Conservation (phyloP, 139 green algal species). For the Marvania coccoides region DNA sequence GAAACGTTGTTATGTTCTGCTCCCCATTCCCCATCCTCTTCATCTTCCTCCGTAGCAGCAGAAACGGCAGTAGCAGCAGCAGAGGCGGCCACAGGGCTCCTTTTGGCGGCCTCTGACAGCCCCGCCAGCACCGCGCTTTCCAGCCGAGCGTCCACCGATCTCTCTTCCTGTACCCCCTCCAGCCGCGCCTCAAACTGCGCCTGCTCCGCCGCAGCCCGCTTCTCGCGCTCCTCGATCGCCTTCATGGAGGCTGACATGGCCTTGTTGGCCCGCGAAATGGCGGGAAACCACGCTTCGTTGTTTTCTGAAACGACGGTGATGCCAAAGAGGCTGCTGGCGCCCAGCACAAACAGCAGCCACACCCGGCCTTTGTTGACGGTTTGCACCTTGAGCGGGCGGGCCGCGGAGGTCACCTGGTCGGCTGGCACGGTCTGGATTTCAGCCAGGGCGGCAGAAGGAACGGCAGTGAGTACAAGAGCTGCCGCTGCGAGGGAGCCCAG, state of each 20-base stretch:
- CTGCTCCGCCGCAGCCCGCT: constrained; percentile 13
- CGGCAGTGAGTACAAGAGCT: not conserved
- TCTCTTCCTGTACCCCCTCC: constrained; percentile 7
- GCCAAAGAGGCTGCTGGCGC: constrained; percentile 54
- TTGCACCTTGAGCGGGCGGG: constrained; percentile 54
- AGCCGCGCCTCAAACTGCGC: constrained; percentile 20
- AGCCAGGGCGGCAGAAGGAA: not conserved
- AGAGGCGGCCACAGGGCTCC: not conserved
- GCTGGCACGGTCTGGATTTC: constrained; percentile 48
- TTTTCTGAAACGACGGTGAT: constrained; percentile 63
- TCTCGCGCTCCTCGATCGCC: constrained; percentile 10
- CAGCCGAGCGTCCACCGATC: not conserved
- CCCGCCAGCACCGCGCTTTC: constrained; percentile 16
- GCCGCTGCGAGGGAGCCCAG: not conserved
- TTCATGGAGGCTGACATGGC: constrained; percentile 35
- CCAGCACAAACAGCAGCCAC: constrained; percentile 56
- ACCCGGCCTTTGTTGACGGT: constrained; percentile 58
- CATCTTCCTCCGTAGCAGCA: not conserved
- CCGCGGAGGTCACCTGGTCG: constrained; percentile 30
- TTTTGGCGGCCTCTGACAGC: constrained; percentile 5
- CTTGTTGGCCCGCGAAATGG: constrained; percentile 65
- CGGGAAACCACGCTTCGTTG: constrained; percentile 60
- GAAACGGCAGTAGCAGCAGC: not conserved
- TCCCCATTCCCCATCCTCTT: too few relatives aligned
- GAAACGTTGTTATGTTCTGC: not conserved